Base-by-base conservation (phyloP, 202 grass and related monocot genomes). In the Bolboschoenoplectus hybrid region DNA sequence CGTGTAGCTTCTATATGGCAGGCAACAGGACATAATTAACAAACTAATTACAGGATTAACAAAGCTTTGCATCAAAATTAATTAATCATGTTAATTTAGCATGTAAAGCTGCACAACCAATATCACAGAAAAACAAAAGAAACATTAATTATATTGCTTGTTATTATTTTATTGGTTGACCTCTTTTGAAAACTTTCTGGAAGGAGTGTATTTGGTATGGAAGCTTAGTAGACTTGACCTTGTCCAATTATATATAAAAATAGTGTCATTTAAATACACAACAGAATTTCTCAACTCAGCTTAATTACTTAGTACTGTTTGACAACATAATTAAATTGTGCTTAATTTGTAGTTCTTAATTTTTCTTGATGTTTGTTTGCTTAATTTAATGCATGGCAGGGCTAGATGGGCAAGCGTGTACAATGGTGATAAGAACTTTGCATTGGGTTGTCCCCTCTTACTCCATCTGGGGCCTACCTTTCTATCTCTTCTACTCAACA, bases 361-460 rank as follows among this genome's bases (percentile, higher is more conserved):
- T 77, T 9, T 2, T 40, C 69, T 16, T 17, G 5, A 50, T 12
- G 9, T 79, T 38, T 53, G 4, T 19, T 87, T 58, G 26, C 26
- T 26, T 58, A 43, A 2, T 34, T 91, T 72, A 26, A 26, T 26
- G 26, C 26, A 26, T 26, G 26, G 26, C 81, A 97, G 95, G 90
- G 13, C 63, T 82, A 77, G 92, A 89, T 35, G 95, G 95, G 1
- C 77, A 95, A 50, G 12, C 93, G 5, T 97, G 95, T 79, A 97
- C 95, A 19, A 93, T 95, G 91, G 89, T 97, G 76, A 89, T 97
- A 19, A 60, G 95, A 75, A 97, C 95, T 1, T 76, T 93, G 81
- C 95, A 97, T 66, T 97, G 95, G 95, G 91, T 92, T 35, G 93
- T 97, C 57, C 95, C 95, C 11, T 97, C 95, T 12, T 97, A 97